Conservation (phyloP, 129 eudicot genomes). For the Centella asiatica region DNA sequence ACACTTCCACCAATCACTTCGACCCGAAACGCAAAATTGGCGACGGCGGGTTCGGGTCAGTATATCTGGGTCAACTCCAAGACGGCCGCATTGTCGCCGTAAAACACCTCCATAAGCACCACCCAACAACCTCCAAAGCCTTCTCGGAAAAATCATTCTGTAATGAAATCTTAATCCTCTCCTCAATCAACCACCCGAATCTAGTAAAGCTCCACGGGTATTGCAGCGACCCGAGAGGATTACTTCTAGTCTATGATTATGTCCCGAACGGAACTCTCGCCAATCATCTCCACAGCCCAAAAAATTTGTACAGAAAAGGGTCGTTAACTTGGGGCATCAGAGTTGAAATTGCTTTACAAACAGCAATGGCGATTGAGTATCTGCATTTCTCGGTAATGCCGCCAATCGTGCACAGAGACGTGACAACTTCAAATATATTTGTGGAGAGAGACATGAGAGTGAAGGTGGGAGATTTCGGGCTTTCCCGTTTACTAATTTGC, state of each 20-base stretch:
- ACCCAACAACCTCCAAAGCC: constrained; percentile 34
- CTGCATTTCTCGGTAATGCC: constrained; percentile 65
- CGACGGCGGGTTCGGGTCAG: constrained; percentile 93
- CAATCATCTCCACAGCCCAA: constrained; percentile 58
- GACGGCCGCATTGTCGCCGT: constrained; percentile 65
- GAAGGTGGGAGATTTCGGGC: constrained; percentile 86
- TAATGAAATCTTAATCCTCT: constrained; percentile 72
- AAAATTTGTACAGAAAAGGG: constrained; percentile 25
- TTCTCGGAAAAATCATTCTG: constrained; percentile 62
- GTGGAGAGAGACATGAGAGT: constrained; percentile 73
- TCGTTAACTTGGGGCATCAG: constrained; percentile 47
- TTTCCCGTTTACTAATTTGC: constrained; percentile 47
- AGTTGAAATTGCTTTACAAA: constrained; percentile 69
- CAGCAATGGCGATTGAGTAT: constrained; percentile 71
- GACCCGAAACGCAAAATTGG: constrained; percentile 71
- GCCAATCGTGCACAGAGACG: constrained; percentile 81
- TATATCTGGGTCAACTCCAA: constrained; percentile 50
- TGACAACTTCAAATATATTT: constrained; percentile 72
- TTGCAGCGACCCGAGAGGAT: constrained; percentile 84
- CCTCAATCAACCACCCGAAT: constrained; percentile 73
- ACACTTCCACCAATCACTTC: constrained; percentile 59
- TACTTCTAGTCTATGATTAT: constrained; percentile 65
- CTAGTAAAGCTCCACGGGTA: constrained; percentile 80
- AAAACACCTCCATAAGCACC: constrained; percentile 65
- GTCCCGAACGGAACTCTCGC: constrained; percentile 78